Percentiles rank a stretch among this genome's conserved stretches.
phyloP scores from a whole-genome alignment of 2,329 filamentous ascomycete species.

The Ophiostoma sp. region DNA sequence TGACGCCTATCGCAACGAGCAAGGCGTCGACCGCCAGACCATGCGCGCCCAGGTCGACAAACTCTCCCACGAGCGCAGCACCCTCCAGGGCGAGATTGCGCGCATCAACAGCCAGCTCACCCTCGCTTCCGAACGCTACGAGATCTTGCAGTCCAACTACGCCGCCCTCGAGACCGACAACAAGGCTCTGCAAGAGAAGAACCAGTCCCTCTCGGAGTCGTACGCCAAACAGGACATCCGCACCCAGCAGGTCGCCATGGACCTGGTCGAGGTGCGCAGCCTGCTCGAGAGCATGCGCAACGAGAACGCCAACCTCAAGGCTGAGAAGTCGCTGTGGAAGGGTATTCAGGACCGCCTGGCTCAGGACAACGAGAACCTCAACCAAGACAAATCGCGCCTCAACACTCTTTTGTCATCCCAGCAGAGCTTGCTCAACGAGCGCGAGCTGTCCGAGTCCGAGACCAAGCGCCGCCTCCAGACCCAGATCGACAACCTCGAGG shows the following conservation, averaged over 20 bases:
- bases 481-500: constrained; percentile 75
- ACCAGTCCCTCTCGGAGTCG: constrained; percentile 72
- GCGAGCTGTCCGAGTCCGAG: constrained; percentile 81
- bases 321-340: constrained; percentile 93
- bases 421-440: constrained; percentile 88
- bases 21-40: constrained; percentile 75
- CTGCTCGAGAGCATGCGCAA: constrained; percentile 83
- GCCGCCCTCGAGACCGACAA: constrained; percentile 82
- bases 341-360: constrained; percentile 85
- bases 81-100: constrained; percentile 79
- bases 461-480: constrained; percentile 74
- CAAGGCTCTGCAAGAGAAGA: constrained; percentile 79
- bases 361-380: constrained; percentile 81
- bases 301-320: constrained; percentile 89
- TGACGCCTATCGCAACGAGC: constrained; percentile 84
- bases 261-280: constrained; percentile 82
- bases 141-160: constrained; percentile 88
- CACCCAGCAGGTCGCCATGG: constrained; percentile 89
- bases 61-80: constrained; percentile 77
- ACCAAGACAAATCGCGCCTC: constrained; percentile 80
- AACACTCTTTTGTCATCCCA: constrained; percentile 81
- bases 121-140: constrained; percentile 78
- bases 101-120: constrained; percentile 77
- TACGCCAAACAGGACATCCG: constrained; percentile 87
- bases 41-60: constrained; percentile 82